A percentile compares a stretch with the other conserved stretches of the same genome.
Evolutionary conservation across 2,329 filamentous ascomycete species (phyloP).

Genomic region (Dryadomyces quercivorus): DNA sequence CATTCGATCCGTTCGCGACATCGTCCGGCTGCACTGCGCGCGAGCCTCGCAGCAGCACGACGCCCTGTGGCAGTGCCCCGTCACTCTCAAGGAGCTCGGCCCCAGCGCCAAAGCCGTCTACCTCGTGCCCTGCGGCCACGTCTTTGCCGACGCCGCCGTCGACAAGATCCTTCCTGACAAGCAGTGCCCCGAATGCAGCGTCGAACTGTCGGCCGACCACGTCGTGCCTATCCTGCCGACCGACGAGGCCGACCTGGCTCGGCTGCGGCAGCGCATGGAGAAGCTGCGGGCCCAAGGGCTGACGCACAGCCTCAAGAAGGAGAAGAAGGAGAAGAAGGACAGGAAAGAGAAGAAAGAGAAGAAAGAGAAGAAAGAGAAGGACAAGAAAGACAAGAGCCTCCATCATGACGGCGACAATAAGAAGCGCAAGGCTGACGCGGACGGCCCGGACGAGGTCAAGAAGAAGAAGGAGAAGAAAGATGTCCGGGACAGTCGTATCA

Average conservation of each 20-base stretch:
- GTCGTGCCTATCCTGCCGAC: conserved; percentile 73
- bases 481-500: conserved; percentile 22
- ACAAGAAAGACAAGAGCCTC: conserved; percentile 40
- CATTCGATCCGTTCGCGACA: conserved; percentile 75
- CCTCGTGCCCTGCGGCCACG: conserved; percentile 88
- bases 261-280: conserved; percentile 52
- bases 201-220: conserved; percentile 59
- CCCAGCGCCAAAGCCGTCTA: conserved; percentile 73
- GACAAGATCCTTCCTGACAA: conserved; percentile 57
- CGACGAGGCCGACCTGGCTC: conserved; percentile 56
- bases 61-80: conserved; percentile 59
- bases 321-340: no score
- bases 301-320: conserved; percentile 82
- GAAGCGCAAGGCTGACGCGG: conserved; percentile 19
- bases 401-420: conserved; percentile 48
- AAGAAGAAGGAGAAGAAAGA: conserved; percentile 10
- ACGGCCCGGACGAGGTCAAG: conserved; percentile 11
- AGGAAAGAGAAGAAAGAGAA: conserved; percentile 41
- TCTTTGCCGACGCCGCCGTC: conserved; percentile 77
- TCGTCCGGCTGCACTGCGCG: conserved; percentile 71
- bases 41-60: conserved; percentile 25
- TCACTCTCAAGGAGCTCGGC: conserved; percentile 78
- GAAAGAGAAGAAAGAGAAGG: conserved; percentile 62
- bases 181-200: conserved; percentile 60
- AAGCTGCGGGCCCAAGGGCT: conserved; percentile 60